Evolutionary conservation across 441 rosid species (phyloP).

Genomic region (Eruca vesicaria): DNA sequence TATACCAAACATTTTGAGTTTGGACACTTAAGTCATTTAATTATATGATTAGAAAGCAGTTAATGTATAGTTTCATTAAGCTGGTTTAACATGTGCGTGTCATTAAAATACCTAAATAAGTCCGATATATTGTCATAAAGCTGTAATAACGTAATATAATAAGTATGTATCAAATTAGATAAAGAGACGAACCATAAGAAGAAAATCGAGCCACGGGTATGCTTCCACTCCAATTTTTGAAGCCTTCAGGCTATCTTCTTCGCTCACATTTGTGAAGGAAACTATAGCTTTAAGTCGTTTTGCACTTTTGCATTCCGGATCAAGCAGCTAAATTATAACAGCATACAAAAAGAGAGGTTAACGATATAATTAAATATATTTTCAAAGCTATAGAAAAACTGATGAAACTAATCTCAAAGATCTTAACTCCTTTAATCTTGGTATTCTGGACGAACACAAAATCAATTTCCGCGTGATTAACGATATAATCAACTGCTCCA

Average conservation of each 20-base stretch:
- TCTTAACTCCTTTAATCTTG: slow-evolving; percentile 62
- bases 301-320: not conserved
- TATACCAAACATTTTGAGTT: not conserved
- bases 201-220: not conserved
- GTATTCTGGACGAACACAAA: slow-evolving; percentile 80
- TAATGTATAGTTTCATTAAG: not conserved
- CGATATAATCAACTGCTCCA: slow-evolving; percentile 75
- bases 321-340: not conserved
- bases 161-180: not conserved
- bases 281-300: not conserved
- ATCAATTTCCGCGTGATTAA: slow-evolving; percentile 85
- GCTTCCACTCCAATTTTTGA: not conserved
- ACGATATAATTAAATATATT: not conserved
- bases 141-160: too few relatives aligned
- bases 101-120: not conserved
- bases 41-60: not conserved
- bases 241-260: not conserved
- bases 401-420: slow-evolving; percentile 3
- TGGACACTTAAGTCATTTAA: not conserved
- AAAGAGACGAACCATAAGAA: not conserved
- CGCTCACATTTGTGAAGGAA: not conserved
- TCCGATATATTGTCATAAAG: not conserved
- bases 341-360: not conserved
- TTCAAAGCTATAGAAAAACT: not conserved
- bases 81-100: not conserved